Base-by-base conservation (phyloP, 805 yeast genomes). In the Nakazawaea ishiwadae region DNA sequence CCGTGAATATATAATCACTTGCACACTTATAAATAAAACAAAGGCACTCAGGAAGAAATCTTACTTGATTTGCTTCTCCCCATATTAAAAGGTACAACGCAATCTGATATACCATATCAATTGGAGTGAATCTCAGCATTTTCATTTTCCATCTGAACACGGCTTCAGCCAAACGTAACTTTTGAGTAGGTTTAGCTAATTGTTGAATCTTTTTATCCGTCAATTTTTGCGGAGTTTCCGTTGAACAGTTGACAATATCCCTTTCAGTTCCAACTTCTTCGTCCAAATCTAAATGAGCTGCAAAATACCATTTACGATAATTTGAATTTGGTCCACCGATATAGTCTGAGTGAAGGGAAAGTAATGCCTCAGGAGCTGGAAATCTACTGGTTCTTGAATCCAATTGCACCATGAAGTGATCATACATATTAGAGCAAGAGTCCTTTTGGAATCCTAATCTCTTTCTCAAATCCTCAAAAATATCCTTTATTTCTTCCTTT, bases 311-410 rank as follows among this genome's bases (percentile, higher is more conserved):
- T 60, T 85, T 88, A 54, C 82, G 76, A 62, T 81, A 91, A 62
- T 91, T 91, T 3, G 97, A 76, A 45, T 80, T 69, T 37, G 81
- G 86, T 14, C 98, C 97, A 0, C 96, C 97, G 47, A 91, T 87
- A 60, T 91, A 91, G 47, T 90, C 95, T 1, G 88, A 81, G 62
- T 91, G 98, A 26, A 91, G 62, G 0, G 91, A 76, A 2, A 79
- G 55, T 43, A 91, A 65, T 0, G 97, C 97, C 44, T 65, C 72
- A 27, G 66, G 59, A 3, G 96, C 84, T 2, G 80, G 61, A 73
- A 82, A 77, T 46, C 98, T 74, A 46, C 95, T 77, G 0, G 96
- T 75, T 45, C 96, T 75, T 6, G 97, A 90, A 53, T 91, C 96
- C 44, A 91, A 66, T 56, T 85, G 84, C 5, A 73, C 66, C 83